Conservation (phyloP, 2,329 filamentous ascomycete species). For the Colletotrichum sp. region DNA sequence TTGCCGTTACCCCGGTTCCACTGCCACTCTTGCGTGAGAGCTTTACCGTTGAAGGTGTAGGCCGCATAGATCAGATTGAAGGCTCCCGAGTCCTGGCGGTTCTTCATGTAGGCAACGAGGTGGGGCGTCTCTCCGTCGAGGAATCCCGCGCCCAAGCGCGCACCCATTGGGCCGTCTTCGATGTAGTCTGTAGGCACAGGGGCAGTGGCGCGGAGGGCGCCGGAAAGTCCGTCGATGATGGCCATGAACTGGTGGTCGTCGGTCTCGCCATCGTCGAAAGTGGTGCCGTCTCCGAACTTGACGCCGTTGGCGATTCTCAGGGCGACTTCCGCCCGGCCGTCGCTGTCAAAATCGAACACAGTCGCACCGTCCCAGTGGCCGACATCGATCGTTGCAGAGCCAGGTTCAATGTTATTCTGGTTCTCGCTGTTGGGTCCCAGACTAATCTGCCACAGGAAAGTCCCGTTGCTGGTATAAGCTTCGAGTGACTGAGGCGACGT, state of each 20-base stretch:
- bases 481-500: slow-evolving; percentile 17
- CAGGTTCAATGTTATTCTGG: slow-evolving; percentile 25
- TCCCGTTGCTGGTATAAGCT: slow-evolving; percentile 23
- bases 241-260: slow-evolving; percentile 25
- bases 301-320: slow-evolving; percentile 27
- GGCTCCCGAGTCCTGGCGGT: slow-evolving; percentile 9
- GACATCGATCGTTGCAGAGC: slow-evolving; percentile 22
- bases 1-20: slow-evolving; percentile 17
- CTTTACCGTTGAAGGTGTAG: slow-evolving; percentile 23
- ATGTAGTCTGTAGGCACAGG: slow-evolving; percentile 9
- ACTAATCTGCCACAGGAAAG: slow-evolving; percentile 24
- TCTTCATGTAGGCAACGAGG: slow-evolving; percentile 25
- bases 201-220: slow-evolving; percentile 14
- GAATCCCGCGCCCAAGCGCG: slow-evolving; percentile 23
- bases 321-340: slow-evolving; percentile 25
- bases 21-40: slow-evolving; percentile 24
- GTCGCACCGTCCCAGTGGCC: slow-evolving; percentile 27
- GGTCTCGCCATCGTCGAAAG: slow-evolving; percentile 8
- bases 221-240: slow-evolving; percentile 23
- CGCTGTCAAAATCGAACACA: slow-evolving; percentile 27
- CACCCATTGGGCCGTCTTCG: slow-evolving; percentile 13
- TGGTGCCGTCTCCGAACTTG: slow-evolving; percentile 22
- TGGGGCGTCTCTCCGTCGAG: slow-evolving; percentile 21
- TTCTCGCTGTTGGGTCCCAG: slow-evolving; percentile 25
- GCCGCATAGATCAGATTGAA: slow-evolving; percentile 20